Conservation (phyloP, 1,284 basidiomycete genomes). For the Apiotrichum montevideense region DNA sequence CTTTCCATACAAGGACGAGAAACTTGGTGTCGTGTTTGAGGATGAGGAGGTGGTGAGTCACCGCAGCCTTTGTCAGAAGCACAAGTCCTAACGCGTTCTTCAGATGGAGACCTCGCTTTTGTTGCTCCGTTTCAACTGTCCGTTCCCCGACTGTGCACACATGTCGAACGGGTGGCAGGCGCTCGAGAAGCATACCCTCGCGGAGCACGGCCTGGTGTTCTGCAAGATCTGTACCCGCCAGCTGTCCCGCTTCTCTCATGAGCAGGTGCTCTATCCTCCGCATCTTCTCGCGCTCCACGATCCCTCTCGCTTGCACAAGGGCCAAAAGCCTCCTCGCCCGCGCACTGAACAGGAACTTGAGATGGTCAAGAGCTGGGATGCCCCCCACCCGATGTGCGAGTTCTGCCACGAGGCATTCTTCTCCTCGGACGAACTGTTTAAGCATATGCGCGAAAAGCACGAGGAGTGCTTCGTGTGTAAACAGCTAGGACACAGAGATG, state of each 20-base stretch:
- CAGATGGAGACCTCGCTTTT: conserved; percentile 88
- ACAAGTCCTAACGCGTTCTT: not conserved
- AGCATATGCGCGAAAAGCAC: conserved; percentile 87
- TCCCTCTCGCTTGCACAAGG: conserved; percentile 60
- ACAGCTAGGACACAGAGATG: conserved; percentile 65
- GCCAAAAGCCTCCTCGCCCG: conserved; percentile 37
- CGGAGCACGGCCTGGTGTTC: conserved; percentile 64
- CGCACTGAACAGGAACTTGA: conserved; percentile 38
- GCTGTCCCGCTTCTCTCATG: conserved; percentile 95
- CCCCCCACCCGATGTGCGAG: conserved; percentile 48
- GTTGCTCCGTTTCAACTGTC: conserved; percentile 81
- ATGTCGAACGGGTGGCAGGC: conserved; percentile 83
- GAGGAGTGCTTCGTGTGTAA: conserved; percentile 97
- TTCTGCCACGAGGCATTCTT: conserved; percentile 91
- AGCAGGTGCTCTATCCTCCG: conserved; percentile 77
- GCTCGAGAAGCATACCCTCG: conserved; percentile 58
- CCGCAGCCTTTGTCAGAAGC: not conserved
- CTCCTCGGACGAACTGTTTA: conserved; percentile 82
- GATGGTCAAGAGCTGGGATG: conserved; percentile 43
- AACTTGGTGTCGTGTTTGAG: conserved; percentile 79
- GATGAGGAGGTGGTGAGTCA: conserved; percentile 64
- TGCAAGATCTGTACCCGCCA: conserved; percentile 83
- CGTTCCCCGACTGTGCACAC: conserved; percentile 71
- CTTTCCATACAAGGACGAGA: conserved; percentile 62
- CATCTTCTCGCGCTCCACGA: conserved; percentile 68